A percentile compares a stretch with the other conserved stretches of the same genome.
phyloP scores from a whole-genome alignment of 345 rosid genomes.

The Cardamine resedifolia region DNA sequence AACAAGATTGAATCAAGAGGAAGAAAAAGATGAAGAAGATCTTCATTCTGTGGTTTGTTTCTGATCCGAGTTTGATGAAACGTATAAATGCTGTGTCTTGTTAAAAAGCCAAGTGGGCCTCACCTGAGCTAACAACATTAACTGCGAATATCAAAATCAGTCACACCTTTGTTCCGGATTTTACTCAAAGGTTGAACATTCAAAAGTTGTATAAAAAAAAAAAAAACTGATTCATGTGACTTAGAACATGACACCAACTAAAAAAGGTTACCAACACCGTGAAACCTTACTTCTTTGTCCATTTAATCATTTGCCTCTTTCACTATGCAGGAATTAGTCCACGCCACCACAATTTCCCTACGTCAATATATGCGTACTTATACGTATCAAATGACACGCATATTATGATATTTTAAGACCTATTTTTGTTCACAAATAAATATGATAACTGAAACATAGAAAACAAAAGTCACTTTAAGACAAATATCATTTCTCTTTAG shows the following conservation, averaged over 20 bases:
- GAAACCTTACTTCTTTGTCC: constrained; percentile 26
- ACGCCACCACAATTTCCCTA: constrained; percentile 25
- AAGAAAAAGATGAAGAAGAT: constrained; percentile 25
- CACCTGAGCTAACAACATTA: constrained; percentile 33
- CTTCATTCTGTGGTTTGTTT: constrained; percentile 32
- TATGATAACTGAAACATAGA: neutral
- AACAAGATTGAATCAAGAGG: constrained; percentile 24
- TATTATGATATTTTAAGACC: neutral
- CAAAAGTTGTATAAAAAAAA: constrained; percentile 6
- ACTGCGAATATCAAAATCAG: neutral
- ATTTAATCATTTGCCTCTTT: constrained; percentile 25
- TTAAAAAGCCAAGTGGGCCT: constrained; percentile 22
- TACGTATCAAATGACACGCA: constrained; percentile 14
- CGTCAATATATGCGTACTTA: neutral
- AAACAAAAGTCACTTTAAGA: neutral
- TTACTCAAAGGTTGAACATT: constrained; percentile 23
- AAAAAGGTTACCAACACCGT: constrained; percentile 13
- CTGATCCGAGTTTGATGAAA: constrained; percentile 25
- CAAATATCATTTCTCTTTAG: neutral
- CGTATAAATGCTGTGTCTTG: constrained; percentile 14
- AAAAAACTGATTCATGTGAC: constrained; percentile 33
- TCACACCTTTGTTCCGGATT: constrained; percentile 2
- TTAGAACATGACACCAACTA: constrained; percentile 34
- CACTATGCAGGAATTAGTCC: constrained; percentile 15
- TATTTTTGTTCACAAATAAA: too few species aligned